Conservation (phyloP, 2,329 filamentous ascomycete species). For the Scolecobasidium constrictum region DNA sequence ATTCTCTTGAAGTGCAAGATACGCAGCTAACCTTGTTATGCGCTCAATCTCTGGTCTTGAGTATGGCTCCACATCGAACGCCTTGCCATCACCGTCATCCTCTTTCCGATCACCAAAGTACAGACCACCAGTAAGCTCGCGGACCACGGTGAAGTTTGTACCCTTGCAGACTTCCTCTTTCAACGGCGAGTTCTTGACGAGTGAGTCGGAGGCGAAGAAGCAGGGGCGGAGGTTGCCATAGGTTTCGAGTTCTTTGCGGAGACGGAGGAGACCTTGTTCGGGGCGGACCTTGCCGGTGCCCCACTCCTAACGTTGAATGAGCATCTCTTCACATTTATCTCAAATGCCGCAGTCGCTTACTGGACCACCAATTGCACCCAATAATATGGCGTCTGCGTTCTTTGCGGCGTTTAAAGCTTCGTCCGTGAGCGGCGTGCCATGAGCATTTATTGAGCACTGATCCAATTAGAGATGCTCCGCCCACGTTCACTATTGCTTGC, state of each 20-base stretch:
- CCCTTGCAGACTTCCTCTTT: constrained; percentile 77
- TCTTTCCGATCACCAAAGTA: constrained; percentile 91
- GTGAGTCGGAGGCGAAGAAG: constrained; percentile 82
- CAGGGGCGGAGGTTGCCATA: constrained; percentile 95
- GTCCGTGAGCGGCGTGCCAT: constrained; percentile 69
- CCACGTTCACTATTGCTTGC: constrained; percentile 35
- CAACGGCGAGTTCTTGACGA: constrained; percentile 76
- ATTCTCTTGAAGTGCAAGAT: constrained; percentile 65
- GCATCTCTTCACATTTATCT: neutral
- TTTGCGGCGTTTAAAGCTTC: constrained; percentile 75
- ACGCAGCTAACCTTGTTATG: constrained; percentile 69
- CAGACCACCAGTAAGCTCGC: constrained; percentile 84
- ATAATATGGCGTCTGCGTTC: constrained; percentile 75
- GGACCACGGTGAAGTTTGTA: constrained; percentile 85
- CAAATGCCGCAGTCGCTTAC: constrained; percentile 28
- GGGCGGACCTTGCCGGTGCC: constrained; percentile 79
- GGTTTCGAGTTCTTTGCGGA: constrained; percentile 86
- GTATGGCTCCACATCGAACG: constrained; percentile 82
- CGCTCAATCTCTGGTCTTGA: constrained; percentile 77
- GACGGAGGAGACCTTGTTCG: constrained; percentile 80
- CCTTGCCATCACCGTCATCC: constrained; percentile 61
- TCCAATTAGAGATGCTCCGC: neutral
- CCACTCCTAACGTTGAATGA: constrained; percentile 56
- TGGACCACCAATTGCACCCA: constrained; percentile 91
- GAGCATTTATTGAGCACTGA: constrained; percentile 79